Evolutionary conservation across 1,284 basidiomycete species (phyloP).

Genomic region (Ustilago tritici): DNA sequence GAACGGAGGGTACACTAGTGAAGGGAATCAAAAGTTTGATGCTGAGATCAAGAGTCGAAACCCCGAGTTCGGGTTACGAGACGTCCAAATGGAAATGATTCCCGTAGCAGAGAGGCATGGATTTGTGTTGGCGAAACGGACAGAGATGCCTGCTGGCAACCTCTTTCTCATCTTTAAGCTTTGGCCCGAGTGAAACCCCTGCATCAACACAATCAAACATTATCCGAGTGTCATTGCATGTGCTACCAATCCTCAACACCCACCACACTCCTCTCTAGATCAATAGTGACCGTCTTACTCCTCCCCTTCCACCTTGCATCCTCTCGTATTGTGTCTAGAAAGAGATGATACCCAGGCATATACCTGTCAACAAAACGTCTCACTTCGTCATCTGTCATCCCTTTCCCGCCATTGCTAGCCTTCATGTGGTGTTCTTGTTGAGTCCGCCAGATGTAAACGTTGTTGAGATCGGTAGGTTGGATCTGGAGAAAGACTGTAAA

Average conservation of each 20-base stretch:
- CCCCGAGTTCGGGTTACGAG: slow-evolving; percentile 48
- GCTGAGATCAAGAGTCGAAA: slow-evolving; percentile 38
- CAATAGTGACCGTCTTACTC: slow-evolving; percentile 43
- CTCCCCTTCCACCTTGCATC: slow-evolving; percentile 36
- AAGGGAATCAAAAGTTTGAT: slow-evolving; percentile 52
- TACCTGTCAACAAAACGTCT: slow-evolving; percentile 67
- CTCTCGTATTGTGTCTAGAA: slow-evolving; percentile 33
- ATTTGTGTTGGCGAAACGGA: slow-evolving; percentile 32
- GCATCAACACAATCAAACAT: background rate
- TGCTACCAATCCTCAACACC: slow-evolving; percentile 35
- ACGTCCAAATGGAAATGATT: slow-evolving; percentile 41
- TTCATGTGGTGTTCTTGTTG: slow-evolving; percentile 54
- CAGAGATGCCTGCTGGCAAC: slow-evolving; percentile 52
- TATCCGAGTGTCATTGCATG: background rate
- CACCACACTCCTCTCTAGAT: slow-evolving; percentile 28
- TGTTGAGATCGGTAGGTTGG: slow-evolving; percentile 30
- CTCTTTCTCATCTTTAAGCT: slow-evolving; percentile 34
- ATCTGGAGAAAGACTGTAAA: slow-evolving; percentile 47
- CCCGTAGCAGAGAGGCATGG: slow-evolving; percentile 46
- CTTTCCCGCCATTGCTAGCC: slow-evolving; percentile 34
- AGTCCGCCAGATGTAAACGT: slow-evolving; percentile 45
- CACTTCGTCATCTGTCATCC: slow-evolving; percentile 42
- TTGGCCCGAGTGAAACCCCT: slow-evolving; percentile 13
- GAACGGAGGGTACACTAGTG: slow-evolving; percentile 29
- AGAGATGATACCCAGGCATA: slow-evolving; percentile 71